Conservation (phyloP, 768 basidiomycete species). For the Panaeolus papilionaceus region DNA sequence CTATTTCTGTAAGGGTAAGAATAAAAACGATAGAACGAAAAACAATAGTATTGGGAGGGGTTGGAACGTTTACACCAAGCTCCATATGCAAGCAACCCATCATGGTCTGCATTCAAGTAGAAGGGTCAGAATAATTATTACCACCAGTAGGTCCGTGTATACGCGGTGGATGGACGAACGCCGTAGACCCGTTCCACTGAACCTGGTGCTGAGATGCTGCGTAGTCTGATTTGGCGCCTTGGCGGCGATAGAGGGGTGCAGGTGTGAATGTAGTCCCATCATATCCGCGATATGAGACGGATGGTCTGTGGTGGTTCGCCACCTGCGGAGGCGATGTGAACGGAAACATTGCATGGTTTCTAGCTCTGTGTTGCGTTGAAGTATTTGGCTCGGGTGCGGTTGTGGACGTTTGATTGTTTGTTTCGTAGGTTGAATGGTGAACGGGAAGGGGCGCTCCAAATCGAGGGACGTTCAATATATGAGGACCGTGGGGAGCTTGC, state of each 20-base stretch:
- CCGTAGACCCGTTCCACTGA: conserved; percentile 5
- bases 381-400: not conserved
- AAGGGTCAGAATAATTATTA: not conserved
- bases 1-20: not conserved
- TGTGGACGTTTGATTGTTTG: conserved; percentile 4
- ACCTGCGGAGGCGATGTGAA: conserved; percentile 22
- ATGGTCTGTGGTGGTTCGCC: conserved; percentile 17
- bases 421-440: conserved; percentile 22
- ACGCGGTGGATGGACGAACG: not conserved
- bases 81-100: not conserved
- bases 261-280: conserved; percentile 17
- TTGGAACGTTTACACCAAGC: not conserved
- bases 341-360: conserved; percentile 19
- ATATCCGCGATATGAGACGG: conserved; percentile 20
- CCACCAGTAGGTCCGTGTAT: not conserved
- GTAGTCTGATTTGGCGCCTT: conserved; percentile 25
- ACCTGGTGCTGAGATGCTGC: conserved; percentile 18
- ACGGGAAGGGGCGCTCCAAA: conserved; percentile 12
- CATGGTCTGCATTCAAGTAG: not conserved
- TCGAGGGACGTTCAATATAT: not conserved
- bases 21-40: not conserved
- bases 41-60: not conserved
- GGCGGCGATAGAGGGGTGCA: conserved; percentile 31
- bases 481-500: not conserved
- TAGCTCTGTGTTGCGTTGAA: conserved; percentile 18